phyloP scores from a whole-genome alignment of 805 yeast genomes.

The Metschnikowia picachoensis region DNA sequence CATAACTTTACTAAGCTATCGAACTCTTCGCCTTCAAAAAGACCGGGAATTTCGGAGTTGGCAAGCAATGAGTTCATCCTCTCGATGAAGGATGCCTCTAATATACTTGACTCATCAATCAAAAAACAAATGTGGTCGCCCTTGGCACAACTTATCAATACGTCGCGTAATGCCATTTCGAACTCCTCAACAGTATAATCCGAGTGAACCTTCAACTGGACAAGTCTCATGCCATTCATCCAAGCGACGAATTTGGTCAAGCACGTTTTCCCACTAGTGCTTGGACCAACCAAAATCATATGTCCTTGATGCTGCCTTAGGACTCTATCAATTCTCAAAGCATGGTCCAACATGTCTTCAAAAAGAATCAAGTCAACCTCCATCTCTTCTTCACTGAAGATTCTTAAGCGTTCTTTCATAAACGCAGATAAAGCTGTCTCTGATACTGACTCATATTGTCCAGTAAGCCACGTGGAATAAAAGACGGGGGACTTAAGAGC shows the following conservation, averaged over 20 bases:
- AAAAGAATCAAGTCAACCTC: slow-evolving; percentile 59
- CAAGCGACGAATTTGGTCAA: slow-evolving; percentile 81
- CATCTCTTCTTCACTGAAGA: slow-evolving; percentile 76
- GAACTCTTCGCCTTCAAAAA: slow-evolving; percentile 74
- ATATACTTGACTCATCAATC: slow-evolving; percentile 74
- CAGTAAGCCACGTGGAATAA: slow-evolving; percentile 72
- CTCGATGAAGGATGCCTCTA: slow-evolving; percentile 78
- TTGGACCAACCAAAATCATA: slow-evolving; percentile 75
- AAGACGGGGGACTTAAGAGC: slow-evolving; percentile 52
- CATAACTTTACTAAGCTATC: slow-evolving; percentile 50
- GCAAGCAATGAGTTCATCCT: slow-evolving; percentile 92
- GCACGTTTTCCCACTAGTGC: slow-evolving; percentile 79
- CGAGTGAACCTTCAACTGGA: slow-evolving; percentile 54
- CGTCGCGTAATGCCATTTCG: slow-evolving; percentile 55
- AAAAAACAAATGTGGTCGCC: slow-evolving; percentile 68
- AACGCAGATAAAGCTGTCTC: slow-evolving; percentile 48
- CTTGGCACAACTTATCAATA: slow-evolving; percentile 43
- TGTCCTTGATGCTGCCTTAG: slow-evolving; percentile 87
- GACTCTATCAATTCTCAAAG: slow-evolving; percentile 76
- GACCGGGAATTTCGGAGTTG: slow-evolving; percentile 87
- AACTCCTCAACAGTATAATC: slow-evolving; percentile 59
- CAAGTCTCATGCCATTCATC: slow-evolving; percentile 72
- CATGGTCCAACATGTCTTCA: slow-evolving; percentile 69
- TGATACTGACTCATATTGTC: slow-evolving; percentile 55
- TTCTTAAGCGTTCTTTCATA: slow-evolving; percentile 57